These are phyloP conservation scores for Pseudocercospora pini-densiflorae DNA, from an alignment of 2,329 filamentous ascomycete genomes.

Conservation along the genomic window DNA sequence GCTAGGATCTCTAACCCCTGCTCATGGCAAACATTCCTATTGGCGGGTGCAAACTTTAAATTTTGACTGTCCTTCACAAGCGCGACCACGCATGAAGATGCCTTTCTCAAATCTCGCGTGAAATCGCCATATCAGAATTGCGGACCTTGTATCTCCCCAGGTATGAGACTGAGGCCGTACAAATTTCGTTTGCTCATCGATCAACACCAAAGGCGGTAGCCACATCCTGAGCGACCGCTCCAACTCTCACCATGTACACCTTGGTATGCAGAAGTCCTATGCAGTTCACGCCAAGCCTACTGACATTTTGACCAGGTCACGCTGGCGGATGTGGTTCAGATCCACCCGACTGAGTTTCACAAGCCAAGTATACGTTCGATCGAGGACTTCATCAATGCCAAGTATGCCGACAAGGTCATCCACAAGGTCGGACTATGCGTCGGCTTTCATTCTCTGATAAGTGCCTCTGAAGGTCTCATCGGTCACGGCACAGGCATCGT, in stretches of 20 bases:
- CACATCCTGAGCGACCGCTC: neutral
- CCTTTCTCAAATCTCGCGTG: neutral
- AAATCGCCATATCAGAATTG: no score
- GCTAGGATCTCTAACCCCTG: neutral
- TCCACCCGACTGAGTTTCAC: slow-evolving; percentile 84
- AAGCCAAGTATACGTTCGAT: slow-evolving; percentile 83
- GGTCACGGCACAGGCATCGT: slow-evolving; percentile 90
- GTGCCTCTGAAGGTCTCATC: slow-evolving; percentile 89
- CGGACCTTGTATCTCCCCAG: neutral
- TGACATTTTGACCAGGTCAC: slow-evolving; percentile 67
- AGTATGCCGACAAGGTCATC: slow-evolving; percentile 95
- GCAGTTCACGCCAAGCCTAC: neutral
- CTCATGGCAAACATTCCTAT: neutral
- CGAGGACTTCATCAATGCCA: slow-evolving; percentile 95
- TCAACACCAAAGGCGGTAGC: neutral
- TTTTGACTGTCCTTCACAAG: neutral
- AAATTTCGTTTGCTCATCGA: neutral
- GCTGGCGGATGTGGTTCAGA: slow-evolving; percentile 91
- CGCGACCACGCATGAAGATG: neutral
- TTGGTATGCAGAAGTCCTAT: slow-evolving; percentile 11
- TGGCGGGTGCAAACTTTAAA: neutral
- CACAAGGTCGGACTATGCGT: slow-evolving; percentile 94
- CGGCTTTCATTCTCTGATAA: slow-evolving; percentile 87
- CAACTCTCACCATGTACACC: slow-evolving; percentile 22
- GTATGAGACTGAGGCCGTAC: neutral